These are phyloP conservation scores for Cucurbita moschata DNA, from an alignment of 306 rosid species.

Conservation along the genomic window DNA sequence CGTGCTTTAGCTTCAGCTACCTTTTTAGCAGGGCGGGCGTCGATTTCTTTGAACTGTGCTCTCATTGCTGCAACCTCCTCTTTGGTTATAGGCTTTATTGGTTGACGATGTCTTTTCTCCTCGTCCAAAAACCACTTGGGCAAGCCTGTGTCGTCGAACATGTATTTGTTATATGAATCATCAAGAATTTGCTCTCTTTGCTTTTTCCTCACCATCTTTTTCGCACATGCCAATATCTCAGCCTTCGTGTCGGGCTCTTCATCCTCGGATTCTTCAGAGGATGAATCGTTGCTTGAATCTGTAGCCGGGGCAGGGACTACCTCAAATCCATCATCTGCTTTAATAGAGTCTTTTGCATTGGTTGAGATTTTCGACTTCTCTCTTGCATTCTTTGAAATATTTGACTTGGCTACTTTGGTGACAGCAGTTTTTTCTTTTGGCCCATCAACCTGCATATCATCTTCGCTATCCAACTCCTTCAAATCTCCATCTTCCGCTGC, in stretches of 20 bases:
- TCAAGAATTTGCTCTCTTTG: constrained; percentile 51
- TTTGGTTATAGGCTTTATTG: constrained; percentile 59
- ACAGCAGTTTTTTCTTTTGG: constrained; percentile 16
- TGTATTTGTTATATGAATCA: constrained; percentile 71
- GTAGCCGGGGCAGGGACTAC: constrained; percentile 72
- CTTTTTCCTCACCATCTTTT: constrained; percentile 76
- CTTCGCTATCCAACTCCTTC: constrained; percentile 32
- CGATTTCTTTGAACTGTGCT: constrained; percentile 64
- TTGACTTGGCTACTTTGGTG: constrained; percentile 16
- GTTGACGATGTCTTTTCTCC: constrained; percentile 61
- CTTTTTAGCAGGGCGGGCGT: constrained; percentile 73
- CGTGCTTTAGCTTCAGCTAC: constrained; percentile 48
- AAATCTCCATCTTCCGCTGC: constrained; percentile 65
- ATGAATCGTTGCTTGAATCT: constrained; percentile 71
- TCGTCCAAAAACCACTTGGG: constrained; percentile 89
- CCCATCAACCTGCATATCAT: constrained; percentile 48
- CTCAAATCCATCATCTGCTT: constrained; percentile 46
- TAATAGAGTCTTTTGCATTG: not conserved
- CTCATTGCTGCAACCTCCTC: constrained; percentile 72
- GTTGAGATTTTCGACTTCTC: not conserved
- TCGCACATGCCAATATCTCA: constrained; percentile 67
- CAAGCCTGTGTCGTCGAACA: constrained; percentile 66
- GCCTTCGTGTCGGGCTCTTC: constrained; percentile 42
- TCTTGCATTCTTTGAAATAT: not conserved
- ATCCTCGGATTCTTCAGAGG: constrained; percentile 48